Base-by-base conservation (phyloP, 2,329 filamentous ascomycete species). In the Colletotrichum gloeosporioides region DNA sequence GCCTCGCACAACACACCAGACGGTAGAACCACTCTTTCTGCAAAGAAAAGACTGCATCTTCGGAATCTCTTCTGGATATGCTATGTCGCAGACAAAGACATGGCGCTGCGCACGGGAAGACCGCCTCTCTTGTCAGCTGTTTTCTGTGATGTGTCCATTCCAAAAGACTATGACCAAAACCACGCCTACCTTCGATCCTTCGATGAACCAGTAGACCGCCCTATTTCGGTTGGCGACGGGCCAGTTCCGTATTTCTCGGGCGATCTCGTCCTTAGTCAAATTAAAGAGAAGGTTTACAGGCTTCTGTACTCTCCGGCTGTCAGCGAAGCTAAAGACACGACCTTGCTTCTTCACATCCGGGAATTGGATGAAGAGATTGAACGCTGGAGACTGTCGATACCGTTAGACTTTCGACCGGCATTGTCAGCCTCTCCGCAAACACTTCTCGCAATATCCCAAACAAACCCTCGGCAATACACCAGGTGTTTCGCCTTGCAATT, bases 311-410 rank as follows among this genome's bases (percentile, higher is more conserved):
- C 71, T 2, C 39, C 25, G 8, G 59, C 25, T 1, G 61, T 49
- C 9, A 39, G 55, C 18, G 27, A 18, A 18, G 27, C 55, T 18
- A 39, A 27, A 6, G 71, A 74, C 4, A 71, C 22, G 31, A 69
- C 29, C 3, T 4, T 83, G 1, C 70, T 82, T 1, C 67, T 78
- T 0, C 74, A 78, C 4, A 80, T 83, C 64, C 80, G 82, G 6
- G 78, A 82, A 27, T 63, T 84, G 2, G 82, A 84, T 8, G 77
- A 82, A 27, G 82, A 84, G n/a, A 78, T 84, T 22, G 82, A 84
- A 64, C 75, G 76, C n/a, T 83, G 82, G 82, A 77, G 82, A 7
- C 57, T 83, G n/a, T 80, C 81, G 0, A 69, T 84, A 2, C 78
- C 75, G 1, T 3, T 29, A 2, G 63, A 73, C 12, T 75, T 78